Conservation (phyloP, 2,329 filamentous ascomycete genomes). For the Pezicula rhizophila region DNA sequence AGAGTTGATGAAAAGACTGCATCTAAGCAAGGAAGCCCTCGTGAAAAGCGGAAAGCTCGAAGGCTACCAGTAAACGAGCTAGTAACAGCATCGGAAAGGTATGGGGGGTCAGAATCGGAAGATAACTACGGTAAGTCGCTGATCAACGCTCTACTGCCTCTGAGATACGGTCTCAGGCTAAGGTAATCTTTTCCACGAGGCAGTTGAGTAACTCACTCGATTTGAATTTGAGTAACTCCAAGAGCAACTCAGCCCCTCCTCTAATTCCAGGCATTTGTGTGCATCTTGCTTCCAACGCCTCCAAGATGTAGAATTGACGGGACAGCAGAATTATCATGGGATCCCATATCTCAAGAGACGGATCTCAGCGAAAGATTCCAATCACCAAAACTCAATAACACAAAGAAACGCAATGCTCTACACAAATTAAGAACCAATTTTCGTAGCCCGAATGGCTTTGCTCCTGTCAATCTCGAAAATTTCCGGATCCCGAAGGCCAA, state of each 20-base stretch:
- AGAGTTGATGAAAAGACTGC: neutral
- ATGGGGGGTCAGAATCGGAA: slow-evolving; percentile 4
- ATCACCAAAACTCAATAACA: neutral
- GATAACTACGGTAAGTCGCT: slow-evolving; percentile 3
- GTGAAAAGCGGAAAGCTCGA: neutral
- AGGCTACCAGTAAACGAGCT: slow-evolving; percentile 16
- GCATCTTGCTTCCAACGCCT: too few relatives aligned
- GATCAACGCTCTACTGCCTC: neutral
- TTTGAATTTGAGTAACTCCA: too few relatives aligned
- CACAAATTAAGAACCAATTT: neutral
- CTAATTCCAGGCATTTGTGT: too few relatives aligned
- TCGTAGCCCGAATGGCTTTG: slow-evolving; percentile 1
- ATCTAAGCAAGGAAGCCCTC: slow-evolving; percentile 5
- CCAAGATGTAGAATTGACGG: slow-evolving; percentile 2
- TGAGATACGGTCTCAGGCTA: neutral
- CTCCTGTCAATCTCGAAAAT: slow-evolving; percentile 6
- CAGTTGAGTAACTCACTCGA: too few relatives aligned
- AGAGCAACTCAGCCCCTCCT: too few relatives aligned
- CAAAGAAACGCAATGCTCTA: neutral
- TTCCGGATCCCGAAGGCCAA: slow-evolving; percentile 17
- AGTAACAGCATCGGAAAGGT: slow-evolving; percentile 8
- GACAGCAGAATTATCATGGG: slow-evolving; percentile 13
- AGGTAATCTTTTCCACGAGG: neutral
- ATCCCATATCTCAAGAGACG: slow-evolving; percentile 18
- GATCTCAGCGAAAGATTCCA: too few relatives aligned